Evolutionary conservation across 2,329 filamentous ascomycete genomes (phyloP).

Genomic region (Mycosphaerella sp.): DNA sequence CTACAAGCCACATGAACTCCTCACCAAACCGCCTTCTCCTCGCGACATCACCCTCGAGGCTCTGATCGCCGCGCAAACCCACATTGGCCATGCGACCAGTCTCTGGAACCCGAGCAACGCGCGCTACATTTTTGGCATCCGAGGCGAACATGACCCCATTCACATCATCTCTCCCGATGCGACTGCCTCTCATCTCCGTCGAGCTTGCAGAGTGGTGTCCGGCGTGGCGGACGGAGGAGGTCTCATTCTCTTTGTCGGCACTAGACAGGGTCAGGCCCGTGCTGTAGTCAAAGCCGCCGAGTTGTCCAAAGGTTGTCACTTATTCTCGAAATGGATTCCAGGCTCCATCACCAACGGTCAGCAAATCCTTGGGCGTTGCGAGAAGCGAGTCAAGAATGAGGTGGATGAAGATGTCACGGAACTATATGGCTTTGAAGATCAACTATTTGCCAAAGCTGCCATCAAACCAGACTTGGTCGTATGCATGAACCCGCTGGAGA

Average conservation of each 20-base stretch:
- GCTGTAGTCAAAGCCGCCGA: slow-evolving; percentile 75
- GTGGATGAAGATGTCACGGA: slow-evolving; percentile 53
- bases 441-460: slow-evolving; percentile 56
- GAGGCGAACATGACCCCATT: slow-evolving; percentile 66
- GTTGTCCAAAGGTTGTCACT: slow-evolving; percentile 70
- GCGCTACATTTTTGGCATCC: slow-evolving; percentile 85
- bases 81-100: slow-evolving; percentile 84
- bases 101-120: slow-evolving; percentile 94
- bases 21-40: slow-evolving; percentile 66
- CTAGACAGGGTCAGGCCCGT: slow-evolving; percentile 70
- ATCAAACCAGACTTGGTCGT: slow-evolving; percentile 86
- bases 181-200: slow-evolving; percentile 81
- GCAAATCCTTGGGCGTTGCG: slow-evolving; percentile 68
- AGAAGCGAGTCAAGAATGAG: slow-evolving; percentile 69
- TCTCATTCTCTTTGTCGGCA: slow-evolving; percentile 85
- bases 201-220: slow-evolving; percentile 85
- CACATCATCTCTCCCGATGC: slow-evolving; percentile 80
- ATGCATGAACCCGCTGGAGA: slow-evolving; percentile 87
- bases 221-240: slow-evolving; percentile 78
- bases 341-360: slow-evolving; percentile 90
- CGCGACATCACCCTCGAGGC: slow-evolving; percentile 84
- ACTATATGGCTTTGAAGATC: slow-evolving; percentile 54
- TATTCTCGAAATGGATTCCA: slow-evolving; percentile 90
- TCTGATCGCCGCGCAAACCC: slow-evolving; percentile 77
- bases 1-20: slow-evolving; percentile 61